A percentile compares a stretch with the other conserved stretches of the same genome.
These are phyloP conservation scores for Fusarium setosum DNA, from an alignment of 2,329 filamentous ascomycete genomes.

Conservation along the genomic window DNA sequence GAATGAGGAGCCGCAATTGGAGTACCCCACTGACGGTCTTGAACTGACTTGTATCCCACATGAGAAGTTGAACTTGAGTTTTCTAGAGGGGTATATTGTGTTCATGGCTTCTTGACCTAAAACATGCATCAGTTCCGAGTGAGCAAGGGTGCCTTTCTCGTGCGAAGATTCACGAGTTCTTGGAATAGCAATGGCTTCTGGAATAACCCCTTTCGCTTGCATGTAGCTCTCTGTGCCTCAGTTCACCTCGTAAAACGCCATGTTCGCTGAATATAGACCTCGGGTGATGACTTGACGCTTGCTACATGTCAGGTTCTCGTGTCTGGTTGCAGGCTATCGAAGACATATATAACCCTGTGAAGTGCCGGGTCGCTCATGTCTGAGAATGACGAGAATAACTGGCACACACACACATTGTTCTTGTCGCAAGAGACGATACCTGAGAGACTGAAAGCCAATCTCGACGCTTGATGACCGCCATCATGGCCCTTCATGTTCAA, in stretches of 20 bases:
- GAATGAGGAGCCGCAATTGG: neutral
- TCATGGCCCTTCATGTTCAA: neutral
- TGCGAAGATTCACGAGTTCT: no score
- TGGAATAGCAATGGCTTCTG: neutral
- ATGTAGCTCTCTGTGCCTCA: slow-evolving; percentile 1
- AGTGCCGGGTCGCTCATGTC: no score
- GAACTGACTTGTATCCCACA: neutral
- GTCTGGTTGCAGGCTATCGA: no score
- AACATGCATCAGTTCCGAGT: neutral
- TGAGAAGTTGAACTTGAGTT: no score
- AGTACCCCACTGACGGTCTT: neutral
- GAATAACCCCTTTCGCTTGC: neutral
- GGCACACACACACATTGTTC: neutral
- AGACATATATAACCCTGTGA: no score
- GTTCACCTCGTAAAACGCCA: slow-evolving; percentile 25
- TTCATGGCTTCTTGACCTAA: no score
- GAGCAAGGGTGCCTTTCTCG: no score
- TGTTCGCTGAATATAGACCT: neutral
- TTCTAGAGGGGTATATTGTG: neutral
- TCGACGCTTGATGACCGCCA: neutral
- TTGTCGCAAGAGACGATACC: neutral
- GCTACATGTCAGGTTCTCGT: no score
- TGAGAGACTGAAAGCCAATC: neutral
- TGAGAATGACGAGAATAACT: neutral
- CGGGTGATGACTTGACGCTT: neutral